Conservation (phyloP, 306 rosid genomes). For the Canavalia gladiata region DNA sequence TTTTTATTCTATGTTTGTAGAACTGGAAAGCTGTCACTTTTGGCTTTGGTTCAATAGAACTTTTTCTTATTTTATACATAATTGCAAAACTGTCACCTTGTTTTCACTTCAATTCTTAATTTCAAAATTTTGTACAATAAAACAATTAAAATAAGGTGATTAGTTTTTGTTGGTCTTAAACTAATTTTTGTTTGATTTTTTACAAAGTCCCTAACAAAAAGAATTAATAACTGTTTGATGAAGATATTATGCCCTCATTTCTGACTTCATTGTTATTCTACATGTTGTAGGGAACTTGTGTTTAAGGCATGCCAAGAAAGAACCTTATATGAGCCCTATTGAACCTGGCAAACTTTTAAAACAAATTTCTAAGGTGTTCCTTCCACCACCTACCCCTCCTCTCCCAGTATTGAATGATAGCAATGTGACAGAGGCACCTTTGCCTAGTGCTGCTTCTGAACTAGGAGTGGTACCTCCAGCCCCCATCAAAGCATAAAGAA, state of each 20-base stretch:
- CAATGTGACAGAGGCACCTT: constrained; percentile 75
- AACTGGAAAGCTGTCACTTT: neutral
- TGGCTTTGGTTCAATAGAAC: neutral
- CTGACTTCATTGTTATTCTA: constrained; percentile 39
- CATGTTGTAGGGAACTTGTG: constrained; percentile 77
- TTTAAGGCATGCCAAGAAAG: constrained; percentile 29
- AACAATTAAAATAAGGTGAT: neutral
- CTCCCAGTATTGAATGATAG: constrained; percentile 55
- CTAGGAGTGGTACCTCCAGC: constrained; percentile 36
- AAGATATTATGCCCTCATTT: neutral
- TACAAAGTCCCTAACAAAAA: neutral
- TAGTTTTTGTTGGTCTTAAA: no score
- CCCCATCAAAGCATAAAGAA: constrained; percentile 21
- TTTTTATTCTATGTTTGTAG: neutral
- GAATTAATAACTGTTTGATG: constrained; percentile 7
- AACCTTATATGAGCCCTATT: constrained; percentile 74
- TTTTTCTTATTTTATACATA: neutral
- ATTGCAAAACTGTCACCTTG: neutral
- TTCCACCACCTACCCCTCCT: constrained; percentile 80
- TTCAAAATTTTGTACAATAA: neutral
- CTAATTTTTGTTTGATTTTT: no score
- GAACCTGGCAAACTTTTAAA: constrained; percentile 65
- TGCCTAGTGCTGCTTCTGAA: constrained; percentile 57
- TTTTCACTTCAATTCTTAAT: neutral
- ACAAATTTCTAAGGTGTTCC: constrained; percentile 11